Evolutionary conservation across 805 yeast species (phyloP).

Genomic region (Metschnikowia kofuensis): DNA sequence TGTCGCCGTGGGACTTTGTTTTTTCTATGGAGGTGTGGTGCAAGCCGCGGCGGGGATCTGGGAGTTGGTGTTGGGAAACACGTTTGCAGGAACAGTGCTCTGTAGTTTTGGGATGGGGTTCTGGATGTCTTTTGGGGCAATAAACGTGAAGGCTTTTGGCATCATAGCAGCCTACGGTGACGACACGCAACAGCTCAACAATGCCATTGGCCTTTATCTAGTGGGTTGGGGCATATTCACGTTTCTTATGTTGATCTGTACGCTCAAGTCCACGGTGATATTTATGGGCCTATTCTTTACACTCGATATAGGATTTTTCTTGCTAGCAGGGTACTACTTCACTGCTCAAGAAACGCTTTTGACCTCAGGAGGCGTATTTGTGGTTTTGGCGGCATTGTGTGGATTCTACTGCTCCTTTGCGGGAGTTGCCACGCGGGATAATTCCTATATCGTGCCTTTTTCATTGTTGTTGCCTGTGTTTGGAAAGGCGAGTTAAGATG

Average conservation of each 20-base stretch:
- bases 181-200: conserved; percentile 38
- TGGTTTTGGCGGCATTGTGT: conserved; percentile 14
- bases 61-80: conserved; percentile 49
- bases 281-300: conserved; percentile 53
- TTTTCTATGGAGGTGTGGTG: conserved; percentile 50
- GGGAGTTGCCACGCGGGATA: conserved; percentile 17
- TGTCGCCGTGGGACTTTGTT: conserved; percentile 43
- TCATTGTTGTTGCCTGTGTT: conserved; percentile 14
- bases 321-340: conserved; percentile 50
- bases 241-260: conserved; percentile 52
- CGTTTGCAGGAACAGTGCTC: conserved; percentile 55
- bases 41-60: conserved; percentile 51
- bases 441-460: conserved; percentile 14
- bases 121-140: conserved; percentile 49
- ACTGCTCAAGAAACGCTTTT: conserved; percentile 25
- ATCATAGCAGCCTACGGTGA: conserved; percentile 46
- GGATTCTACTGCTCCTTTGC: conserved; percentile 21
- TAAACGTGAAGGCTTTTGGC: conserved; percentile 55
- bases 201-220: conserved; percentile 57
- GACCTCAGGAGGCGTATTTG: conserved; percentile 18
- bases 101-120: conserved; percentile 51
- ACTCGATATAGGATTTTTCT: conserved; percentile 52
- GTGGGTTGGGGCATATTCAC: conserved; percentile 67
- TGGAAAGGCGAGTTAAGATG: conserved; percentile 1
- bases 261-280: conserved; percentile 49